Evolutionary conservation across 2,329 filamentous ascomycete genomes (phyloP).

Genomic region (Lasiodiplodia gonubiensis): DNA sequence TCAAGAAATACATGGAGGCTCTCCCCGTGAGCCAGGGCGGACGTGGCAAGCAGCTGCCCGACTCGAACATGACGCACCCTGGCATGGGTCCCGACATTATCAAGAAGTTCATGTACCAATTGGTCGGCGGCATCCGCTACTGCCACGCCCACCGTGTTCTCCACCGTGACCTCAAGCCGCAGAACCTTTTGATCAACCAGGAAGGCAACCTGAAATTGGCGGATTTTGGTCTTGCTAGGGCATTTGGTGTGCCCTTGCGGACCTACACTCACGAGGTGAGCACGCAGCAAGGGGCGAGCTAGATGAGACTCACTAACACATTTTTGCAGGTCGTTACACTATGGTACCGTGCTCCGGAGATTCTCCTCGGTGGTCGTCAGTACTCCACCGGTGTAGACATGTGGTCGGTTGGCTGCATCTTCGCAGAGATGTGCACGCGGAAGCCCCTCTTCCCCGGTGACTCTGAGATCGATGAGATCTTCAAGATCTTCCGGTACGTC

Average conservation of each 20-base stretch:
- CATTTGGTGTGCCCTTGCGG: slow-evolving; percentile 87
- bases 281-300: not conserved
- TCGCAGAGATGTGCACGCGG: slow-evolving; percentile 94
- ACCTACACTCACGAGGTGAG: slow-evolving; percentile 87
- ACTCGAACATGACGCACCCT: slow-evolving; percentile 71
- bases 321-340: slow-evolving; percentile 75
- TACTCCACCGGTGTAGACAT: slow-evolving; percentile 95
- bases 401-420: slow-evolving; percentile 95
- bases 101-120: slow-evolving; percentile 90
- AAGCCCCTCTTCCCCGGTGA: slow-evolving; percentile 93
- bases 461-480: slow-evolving; percentile 92
- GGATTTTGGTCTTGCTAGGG: slow-evolving; percentile 86
- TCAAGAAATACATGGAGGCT: slow-evolving; percentile 97
- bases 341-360: slow-evolving; percentile 91
- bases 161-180: slow-evolving; percentile 87
- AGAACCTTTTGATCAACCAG: slow-evolving; percentile 85
- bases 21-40: slow-evolving; percentile 84
- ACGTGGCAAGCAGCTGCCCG: slow-evolving; percentile 81
- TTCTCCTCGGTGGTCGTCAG: slow-evolving; percentile 85
- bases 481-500: slow-evolving; percentile 88
- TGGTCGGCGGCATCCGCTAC: slow-evolving; percentile 83
- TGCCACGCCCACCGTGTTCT: slow-evolving; percentile 88
- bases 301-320: slow-evolving; percentile 30
- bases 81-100: slow-evolving; percentile 81
- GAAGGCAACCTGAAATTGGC: slow-evolving; percentile 90